A percentile compares a stretch with the other conserved stretches of the same genome.
Conservation (phyloP, 768 basidiomycete genomes). For the Piloderma croceum region DNA sequence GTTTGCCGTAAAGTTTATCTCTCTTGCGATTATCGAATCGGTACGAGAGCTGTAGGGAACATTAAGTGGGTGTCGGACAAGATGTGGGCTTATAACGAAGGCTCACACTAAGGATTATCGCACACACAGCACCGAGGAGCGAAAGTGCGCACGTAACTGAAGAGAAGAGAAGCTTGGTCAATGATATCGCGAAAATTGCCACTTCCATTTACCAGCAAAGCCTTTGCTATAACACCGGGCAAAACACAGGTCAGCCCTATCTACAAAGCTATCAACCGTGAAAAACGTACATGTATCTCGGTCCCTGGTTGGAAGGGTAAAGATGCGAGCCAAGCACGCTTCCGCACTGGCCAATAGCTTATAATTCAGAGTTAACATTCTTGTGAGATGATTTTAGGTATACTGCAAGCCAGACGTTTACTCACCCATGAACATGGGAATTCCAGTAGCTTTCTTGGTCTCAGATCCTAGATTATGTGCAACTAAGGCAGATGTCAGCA, state of each 20-base stretch:
- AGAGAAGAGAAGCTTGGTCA: slow-evolving; percentile 7
- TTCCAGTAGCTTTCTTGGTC: slow-evolving; percentile 2
- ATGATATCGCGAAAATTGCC: neutral
- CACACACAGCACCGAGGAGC: slow-evolving; percentile 51
- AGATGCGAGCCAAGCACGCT: slow-evolving; percentile 73
- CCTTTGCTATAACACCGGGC: slow-evolving; percentile 46
- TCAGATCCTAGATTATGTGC: neutral
- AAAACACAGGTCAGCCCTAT: slow-evolving; percentile 1
- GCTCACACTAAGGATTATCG: slow-evolving; percentile 46
- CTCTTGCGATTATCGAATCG: slow-evolving; percentile 54
- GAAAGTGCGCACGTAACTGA: slow-evolving; percentile 46
- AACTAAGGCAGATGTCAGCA: neutral
- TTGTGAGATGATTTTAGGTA: slow-evolving; percentile 69
- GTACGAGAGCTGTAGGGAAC: slow-evolving; percentile 47
- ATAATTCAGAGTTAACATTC: too few species aligned
- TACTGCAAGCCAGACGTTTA: slow-evolving; percentile 76
- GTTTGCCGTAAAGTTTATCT: slow-evolving; percentile 48
- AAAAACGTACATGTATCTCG: slow-evolving; percentile 53
- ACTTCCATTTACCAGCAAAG: slow-evolving; percentile 40
- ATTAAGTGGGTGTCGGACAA: neutral
- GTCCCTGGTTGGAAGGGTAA: slow-evolving; percentile 59
- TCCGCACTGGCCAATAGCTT: slow-evolving; percentile 76
- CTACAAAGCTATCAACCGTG: neutral
- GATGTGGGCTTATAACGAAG: neutral
- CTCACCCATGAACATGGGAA: slow-evolving; percentile 37